These are phyloP conservation scores for Malus asiatica DNA, from an alignment of 306 rosid genomes.

Conservation along the genomic window DNA sequence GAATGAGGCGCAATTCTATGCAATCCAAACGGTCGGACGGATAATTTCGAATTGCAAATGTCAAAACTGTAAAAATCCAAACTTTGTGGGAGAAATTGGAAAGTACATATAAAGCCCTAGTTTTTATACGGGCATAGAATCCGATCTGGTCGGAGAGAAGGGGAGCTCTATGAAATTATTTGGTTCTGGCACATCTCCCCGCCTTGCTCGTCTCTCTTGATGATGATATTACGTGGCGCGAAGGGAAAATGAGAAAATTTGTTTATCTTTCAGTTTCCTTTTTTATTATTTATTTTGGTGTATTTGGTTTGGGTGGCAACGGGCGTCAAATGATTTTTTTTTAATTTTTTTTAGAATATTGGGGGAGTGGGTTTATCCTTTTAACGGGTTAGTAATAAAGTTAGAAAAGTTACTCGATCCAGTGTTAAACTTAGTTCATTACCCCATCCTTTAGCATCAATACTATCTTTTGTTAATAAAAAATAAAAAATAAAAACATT, in stretches of 20 bases:
- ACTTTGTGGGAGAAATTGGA: not conserved
- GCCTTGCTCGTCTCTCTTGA: not conserved
- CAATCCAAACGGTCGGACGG: constrained; percentile 29
- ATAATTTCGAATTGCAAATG: not conserved
- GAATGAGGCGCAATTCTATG: constrained; percentile 21
- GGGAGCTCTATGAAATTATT: constrained; percentile 16
- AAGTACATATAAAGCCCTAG: constrained; percentile 8
- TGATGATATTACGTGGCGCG: too few species aligned
- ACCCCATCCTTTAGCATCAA: rapidly evolving
- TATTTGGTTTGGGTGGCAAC: not conserved
- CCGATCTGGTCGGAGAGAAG: constrained; percentile 66
- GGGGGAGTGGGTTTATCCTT: too few species aligned
- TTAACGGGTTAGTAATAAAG: rapidly evolving
- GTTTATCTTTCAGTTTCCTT: not conserved
- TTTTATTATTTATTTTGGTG: not conserved
- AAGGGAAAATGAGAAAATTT: too few species aligned
- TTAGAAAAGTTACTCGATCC: too few species aligned
- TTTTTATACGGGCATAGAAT: constrained; percentile 17
- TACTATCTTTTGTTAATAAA: too few species aligned
- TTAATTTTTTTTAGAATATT: not conserved
- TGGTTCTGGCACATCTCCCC: constrained; percentile 28
- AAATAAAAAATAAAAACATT: too few species aligned
- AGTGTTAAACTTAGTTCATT: too few species aligned
- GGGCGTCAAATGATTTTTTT: not conserved
- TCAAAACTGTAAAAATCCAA: not conserved